A percentile compares a stretch with the other conserved stretches of the same genome.
Evolutionary conservation across 768 basidiomycete species (phyloP).

Genomic region (Amanita fuliginea): DNA sequence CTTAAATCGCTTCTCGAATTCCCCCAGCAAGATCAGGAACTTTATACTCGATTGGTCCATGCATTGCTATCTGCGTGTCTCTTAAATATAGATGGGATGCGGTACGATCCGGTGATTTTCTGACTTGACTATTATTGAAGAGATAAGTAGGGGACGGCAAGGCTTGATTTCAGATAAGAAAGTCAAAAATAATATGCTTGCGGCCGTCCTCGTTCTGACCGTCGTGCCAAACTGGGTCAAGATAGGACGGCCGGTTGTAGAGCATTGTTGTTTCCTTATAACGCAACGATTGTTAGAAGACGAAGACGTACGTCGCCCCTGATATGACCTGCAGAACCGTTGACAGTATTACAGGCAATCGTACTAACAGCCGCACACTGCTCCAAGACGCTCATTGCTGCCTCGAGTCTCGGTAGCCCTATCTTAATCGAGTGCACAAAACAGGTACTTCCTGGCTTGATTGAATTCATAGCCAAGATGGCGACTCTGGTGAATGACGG

Average conservation of each 20-base stretch:
- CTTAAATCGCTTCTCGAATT: constrained; percentile 66
- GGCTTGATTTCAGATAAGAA: constrained; percentile 72
- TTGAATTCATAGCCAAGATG: constrained; percentile 69
- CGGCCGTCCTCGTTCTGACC: constrained; percentile 77
- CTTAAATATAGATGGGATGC: constrained; percentile 83
- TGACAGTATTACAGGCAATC: constrained; percentile 30
- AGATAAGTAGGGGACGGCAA: constrained; percentile 53
- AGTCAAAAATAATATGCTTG: constrained; percentile 83
- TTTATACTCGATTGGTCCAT: constrained; percentile 56
- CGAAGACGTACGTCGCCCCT: constrained; percentile 42
- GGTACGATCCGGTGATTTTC: constrained; percentile 33
- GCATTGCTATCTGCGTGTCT: constrained; percentile 81
- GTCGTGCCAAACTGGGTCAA: constrained; percentile 56
- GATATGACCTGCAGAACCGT: not conserved
- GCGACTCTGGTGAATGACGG: constrained; percentile 52
- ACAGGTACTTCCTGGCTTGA: constrained; percentile 67
- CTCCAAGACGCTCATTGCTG: constrained; percentile 69
- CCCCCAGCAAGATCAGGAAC: constrained; percentile 33
- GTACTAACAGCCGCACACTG: constrained; percentile 87
- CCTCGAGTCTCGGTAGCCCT: constrained; percentile 55
- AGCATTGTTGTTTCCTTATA: constrained; percentile 78
- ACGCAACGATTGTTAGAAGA: constrained; percentile 66
- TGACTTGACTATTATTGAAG: not conserved
- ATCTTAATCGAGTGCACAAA: constrained; percentile 62
- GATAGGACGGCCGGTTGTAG: constrained; percentile 65